Evolutionary conservation across 441 rosid species (phyloP).

Genomic region (Pelargonium australe): DNA sequence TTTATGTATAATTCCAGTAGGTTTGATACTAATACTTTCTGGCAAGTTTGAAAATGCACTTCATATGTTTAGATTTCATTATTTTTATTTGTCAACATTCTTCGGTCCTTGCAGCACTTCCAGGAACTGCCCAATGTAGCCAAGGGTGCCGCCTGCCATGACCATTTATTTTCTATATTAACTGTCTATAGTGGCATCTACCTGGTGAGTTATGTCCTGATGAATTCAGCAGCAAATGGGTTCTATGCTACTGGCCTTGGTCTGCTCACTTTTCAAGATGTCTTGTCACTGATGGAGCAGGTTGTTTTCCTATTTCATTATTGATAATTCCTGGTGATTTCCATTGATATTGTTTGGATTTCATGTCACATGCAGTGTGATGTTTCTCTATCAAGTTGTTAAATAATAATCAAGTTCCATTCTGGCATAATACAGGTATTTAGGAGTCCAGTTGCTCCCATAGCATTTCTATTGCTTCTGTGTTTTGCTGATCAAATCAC

Average conservation of each 20-base stretch:
- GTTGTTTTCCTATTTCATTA: conserved; percentile 26
- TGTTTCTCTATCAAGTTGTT: conserved; percentile 5
- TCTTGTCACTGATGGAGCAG: conserved; percentile 86
- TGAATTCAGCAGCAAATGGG: conserved; percentile 79
- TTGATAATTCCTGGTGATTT: conserved; percentile 11
- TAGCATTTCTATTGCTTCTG: conserved; percentile 52
- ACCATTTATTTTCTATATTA: conserved; percentile 65
- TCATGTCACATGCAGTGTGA: not conserved
- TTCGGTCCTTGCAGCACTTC: conserved; percentile 46
- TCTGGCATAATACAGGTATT: conserved; percentile 44
- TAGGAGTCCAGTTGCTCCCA: conserved; percentile 56
- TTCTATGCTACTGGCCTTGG: conserved; percentile 72
- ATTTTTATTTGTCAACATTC: conserved; percentile 11
- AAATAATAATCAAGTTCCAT: conserved; percentile 17
- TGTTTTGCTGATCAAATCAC: conserved; percentile 68
- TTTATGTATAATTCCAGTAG: too few relatives aligned
- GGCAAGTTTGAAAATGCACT: too few relatives aligned
- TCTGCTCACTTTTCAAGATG: conserved; percentile 83
- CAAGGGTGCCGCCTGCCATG: conserved; percentile 52
- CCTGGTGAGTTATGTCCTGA: conserved; percentile 67
- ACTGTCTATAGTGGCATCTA: conserved; percentile 66
- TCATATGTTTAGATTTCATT: not conserved
- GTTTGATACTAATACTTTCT: too few relatives aligned
- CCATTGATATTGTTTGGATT: conserved; percentile 6
- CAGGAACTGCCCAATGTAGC: conserved; percentile 42